Percentiles rank a stretch among this genome's conserved stretches.
These are phyloP conservation scores for Amanita thiersii DNA, from an alignment of 768 basidiomycete species.

Conservation along the genomic window DNA sequence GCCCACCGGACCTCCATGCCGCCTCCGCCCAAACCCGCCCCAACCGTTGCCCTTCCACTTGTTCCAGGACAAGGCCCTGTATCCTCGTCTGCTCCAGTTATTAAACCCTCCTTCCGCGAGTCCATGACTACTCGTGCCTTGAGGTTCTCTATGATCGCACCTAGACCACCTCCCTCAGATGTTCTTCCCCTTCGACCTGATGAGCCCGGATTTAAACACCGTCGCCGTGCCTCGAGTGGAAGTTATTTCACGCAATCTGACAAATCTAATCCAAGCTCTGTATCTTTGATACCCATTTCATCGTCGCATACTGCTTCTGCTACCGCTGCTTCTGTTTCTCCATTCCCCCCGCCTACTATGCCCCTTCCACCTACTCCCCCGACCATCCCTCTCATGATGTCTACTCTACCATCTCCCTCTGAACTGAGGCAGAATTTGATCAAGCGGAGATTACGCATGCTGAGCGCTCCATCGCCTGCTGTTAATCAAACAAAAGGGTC, in stretches of 20 bases:
- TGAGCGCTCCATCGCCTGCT: constrained; percentile 46
- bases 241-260: constrained; percentile 14
- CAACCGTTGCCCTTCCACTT: constrained; percentile 54
- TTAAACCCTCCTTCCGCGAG: constrained; percentile 42
- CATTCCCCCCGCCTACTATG: constrained; percentile 35
- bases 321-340: constrained; percentile 19
- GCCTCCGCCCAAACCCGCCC: constrained; percentile 62
- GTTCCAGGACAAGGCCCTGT: constrained; percentile 9
- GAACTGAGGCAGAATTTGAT: constrained; percentile 35
- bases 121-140: constrained; percentile 50
- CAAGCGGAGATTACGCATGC: constrained; percentile 58
- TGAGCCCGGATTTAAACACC: constrained; percentile 30
- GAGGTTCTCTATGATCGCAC: constrained; percentile 51
- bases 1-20: constrained; percentile 55
- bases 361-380: constrained; percentile 34
- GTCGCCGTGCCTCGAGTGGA: constrained; percentile 30
- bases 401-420: constrained; percentile 8
- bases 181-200: constrained; percentile 64
- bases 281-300: constrained; percentile 9
- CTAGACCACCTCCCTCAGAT: constrained; percentile 54
- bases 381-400: constrained; percentile 1
- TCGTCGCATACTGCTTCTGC: too few species aligned
- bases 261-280: constrained; percentile 2
- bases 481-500: constrained; percentile 16
- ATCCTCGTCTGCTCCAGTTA: constrained; percentile 9